phyloP scores from a whole-genome alignment of 2,329 filamentous ascomycete species.

The Trichoderma brevicompactum region DNA sequence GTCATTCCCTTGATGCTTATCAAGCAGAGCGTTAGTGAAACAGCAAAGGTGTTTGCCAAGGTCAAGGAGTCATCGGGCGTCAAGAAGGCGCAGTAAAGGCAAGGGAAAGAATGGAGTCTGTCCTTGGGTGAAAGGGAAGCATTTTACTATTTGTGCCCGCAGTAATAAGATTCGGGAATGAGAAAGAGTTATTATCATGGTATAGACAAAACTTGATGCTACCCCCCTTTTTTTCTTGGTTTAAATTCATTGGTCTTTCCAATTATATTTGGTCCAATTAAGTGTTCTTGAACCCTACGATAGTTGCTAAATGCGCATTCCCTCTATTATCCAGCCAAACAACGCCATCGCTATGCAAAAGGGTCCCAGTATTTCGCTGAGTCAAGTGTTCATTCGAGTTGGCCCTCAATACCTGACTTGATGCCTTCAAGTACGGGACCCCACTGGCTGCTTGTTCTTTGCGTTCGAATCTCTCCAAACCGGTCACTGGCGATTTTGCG shows the following conservation, averaged over 20 bases:
- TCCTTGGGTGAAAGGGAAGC: neutral
- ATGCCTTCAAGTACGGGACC: constrained; percentile 56
- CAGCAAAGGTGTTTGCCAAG: constrained; percentile 37
- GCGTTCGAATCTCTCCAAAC: constrained; percentile 53
- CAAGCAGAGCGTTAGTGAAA: constrained; percentile 37
- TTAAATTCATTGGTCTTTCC: neutral
- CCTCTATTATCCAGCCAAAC: neutral
- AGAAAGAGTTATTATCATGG: neutral
- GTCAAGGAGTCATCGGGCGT: constrained; percentile 34
- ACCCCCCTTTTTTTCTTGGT: neutral
- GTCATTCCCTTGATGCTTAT: constrained; percentile 50
- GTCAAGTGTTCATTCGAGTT: constrained; percentile 35
- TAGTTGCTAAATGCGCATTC: neutral
- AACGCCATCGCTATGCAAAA: constrained; percentile 32
- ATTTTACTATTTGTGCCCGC: neutral
- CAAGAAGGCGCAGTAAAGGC: constrained; percentile 36
- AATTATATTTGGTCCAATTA: no score
- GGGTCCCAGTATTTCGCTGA: neutral
- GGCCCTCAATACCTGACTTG: constrained; percentile 49
- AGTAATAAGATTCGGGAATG: neutral
- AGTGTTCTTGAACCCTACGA: neutral
- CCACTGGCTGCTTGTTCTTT: constrained; percentile 52
- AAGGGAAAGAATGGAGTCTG: no score
- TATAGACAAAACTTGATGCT: constrained; percentile 16
- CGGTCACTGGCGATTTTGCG: constrained; percentile 71